Evolutionary conservation across 2,329 filamentous ascomycete species (phyloP), one percentile per base, ranked within the genome.

Genomic region (Fusarium scirpi): DNA sequence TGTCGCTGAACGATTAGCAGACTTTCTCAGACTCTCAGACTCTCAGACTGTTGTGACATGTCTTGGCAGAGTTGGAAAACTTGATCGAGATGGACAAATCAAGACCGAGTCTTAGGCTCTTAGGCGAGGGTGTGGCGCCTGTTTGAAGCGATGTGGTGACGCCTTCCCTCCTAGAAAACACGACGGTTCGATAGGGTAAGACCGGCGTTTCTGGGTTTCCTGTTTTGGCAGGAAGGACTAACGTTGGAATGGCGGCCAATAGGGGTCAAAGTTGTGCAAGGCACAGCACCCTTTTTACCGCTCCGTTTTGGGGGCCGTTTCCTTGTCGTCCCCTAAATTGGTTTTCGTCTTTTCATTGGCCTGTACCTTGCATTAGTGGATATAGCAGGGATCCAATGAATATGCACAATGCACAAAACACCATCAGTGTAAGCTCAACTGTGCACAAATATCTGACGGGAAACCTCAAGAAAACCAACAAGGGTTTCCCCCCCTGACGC

Each of bases 341-440:
- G 27, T 8, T 53, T 47, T 64, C 64, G 56, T 49, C 45, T 62
- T 22, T 57, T 55, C 12, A 53, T 59, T 74, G 68, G 71, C 65
- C 66, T 58, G 74, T 76, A 68, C 73, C 74, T 76, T 76, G 73
- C 73, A 74, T 73, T 76, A 76, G 74, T 51, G 61, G 57, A 34
- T 48, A 45, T 38, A 41, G 8, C 55, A 46, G 53, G 27, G 49
- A 46, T 48, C 55, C 63, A 62, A 66, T 66, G 18, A 18, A 62
- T 44, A 29, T 55, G 32, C 48, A 66, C 32, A 34, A 51, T 55
- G 38, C 48, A 64, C 44, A 64, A 64, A 44, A n/a, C 54, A 57
- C 49, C 16, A 13, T 48, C 20, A 30, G 41, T 58, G 62, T 60
- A 38, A 65, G 61, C 34, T 65, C 38, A n/a, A 40, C 12, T 18